Conservation (phyloP, 106 monocot species). For the Allium fistulosum region DNA sequence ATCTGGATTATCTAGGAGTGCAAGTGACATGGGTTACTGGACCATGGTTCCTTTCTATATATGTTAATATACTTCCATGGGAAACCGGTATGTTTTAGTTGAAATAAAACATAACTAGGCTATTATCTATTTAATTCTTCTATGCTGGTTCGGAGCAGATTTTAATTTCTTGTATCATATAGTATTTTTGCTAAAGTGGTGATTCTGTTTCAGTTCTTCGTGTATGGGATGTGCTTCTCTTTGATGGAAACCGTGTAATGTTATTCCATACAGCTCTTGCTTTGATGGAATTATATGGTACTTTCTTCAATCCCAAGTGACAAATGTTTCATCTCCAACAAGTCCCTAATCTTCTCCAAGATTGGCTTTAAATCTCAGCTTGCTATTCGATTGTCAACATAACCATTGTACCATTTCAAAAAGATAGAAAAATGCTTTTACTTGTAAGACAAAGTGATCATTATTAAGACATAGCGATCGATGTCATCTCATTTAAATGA, state of each 20-base stretch:
- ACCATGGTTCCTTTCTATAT: constrained; percentile 99
- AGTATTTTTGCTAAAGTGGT: background rate
- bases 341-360: no score
- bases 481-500: no score
- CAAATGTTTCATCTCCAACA: no score
- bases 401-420: no score
- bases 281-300: constrained; percentile 98
- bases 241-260: constrained; percentile 90
- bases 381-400: no score
- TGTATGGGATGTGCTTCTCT: constrained; percentile 94
- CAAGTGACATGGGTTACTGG: constrained; percentile 96
- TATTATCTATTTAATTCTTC: constrained; percentile 2
- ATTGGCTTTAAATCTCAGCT: no score
- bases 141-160: background rate
- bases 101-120: background rate
- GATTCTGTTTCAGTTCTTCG: constrained; percentile 73
- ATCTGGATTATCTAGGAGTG: constrained; percentile 95
- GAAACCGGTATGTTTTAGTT: constrained; percentile 71
- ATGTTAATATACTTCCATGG: constrained; percentile 99
- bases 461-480: no score
- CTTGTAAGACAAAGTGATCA: no score
- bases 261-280: constrained; percentile 90
- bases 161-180: background rate
- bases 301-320: background rate
- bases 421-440: no score